These are phyloP conservation scores for Quercus lobata DNA, from an alignment of 331 rosid genomes.

Conservation along the genomic window DNA sequence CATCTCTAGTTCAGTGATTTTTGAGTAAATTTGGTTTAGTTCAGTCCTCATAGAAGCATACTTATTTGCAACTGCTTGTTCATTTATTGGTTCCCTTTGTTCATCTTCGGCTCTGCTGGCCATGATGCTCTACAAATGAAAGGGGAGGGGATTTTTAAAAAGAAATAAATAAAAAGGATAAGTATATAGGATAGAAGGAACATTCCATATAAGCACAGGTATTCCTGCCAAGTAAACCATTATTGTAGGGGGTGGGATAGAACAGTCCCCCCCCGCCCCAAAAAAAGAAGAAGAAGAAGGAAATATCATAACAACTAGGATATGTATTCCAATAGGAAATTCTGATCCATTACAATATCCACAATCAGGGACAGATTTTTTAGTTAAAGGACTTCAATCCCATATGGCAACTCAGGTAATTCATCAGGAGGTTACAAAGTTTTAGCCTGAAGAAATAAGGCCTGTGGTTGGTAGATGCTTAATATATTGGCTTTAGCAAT, in stretches of 20 bases:
- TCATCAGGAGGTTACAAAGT: not conserved
- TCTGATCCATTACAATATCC: not conserved
- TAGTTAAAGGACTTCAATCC: not conserved
- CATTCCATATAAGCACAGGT: not conserved
- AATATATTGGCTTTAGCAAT: not conserved
- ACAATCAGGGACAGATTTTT: not conserved
- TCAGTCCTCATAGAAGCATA: conserved; percentile 82
- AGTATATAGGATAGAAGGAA: not conserved
- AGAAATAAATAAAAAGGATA: not conserved
- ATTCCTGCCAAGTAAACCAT: not conserved
- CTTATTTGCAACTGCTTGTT: conserved; percentile 80
- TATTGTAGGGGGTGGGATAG: not conserved
- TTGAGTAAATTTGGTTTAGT: conserved; percentile 91
- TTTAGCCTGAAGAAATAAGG: not conserved
- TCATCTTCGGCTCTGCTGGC: conserved; percentile 59
- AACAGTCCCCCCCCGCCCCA: not conserved
- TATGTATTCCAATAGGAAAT: not conserved
- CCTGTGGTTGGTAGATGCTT: not conserved
- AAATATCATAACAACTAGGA: not conserved
- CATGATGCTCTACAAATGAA: conserved; percentile 44
- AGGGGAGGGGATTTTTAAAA: not conserved
- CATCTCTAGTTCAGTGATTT: conserved; percentile 96
- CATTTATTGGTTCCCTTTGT: conserved; percentile 69
- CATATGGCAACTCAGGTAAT: not conserved
- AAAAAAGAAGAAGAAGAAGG: no score